These are phyloP conservation scores for Waltergamsia citrina DNA, from an alignment of 2,329 filamentous ascomycete species.

Conservation along the genomic window DNA sequence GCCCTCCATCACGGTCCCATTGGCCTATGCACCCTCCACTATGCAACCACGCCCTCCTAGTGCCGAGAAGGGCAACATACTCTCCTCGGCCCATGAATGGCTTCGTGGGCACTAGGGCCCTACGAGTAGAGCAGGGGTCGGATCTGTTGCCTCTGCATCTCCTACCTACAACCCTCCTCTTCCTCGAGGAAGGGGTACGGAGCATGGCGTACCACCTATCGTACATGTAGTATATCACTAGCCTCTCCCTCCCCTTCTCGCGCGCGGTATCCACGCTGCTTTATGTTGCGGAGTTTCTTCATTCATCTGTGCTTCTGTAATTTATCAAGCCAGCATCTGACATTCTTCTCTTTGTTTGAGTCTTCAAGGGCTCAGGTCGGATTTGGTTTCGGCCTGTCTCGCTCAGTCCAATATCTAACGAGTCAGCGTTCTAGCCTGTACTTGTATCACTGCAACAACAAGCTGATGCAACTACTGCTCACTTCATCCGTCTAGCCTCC, in stretches of 20 bases:
- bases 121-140: neutral
- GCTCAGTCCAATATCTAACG: neutral
- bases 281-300: neutral
- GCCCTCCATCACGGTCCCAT: constrained; percentile 10
- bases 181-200: no score
- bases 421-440: no score
- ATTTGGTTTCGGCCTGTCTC: neutral
- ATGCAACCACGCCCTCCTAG: constrained; percentile 3
- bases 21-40: constrained; percentile 14
- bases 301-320: neutral
- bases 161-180: neutral
- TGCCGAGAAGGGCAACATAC: constrained; percentile 10
- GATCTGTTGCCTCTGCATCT: neutral
- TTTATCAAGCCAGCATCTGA: neutral
- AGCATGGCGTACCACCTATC: no score
- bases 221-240: no score
- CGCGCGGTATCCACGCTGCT: neutral
- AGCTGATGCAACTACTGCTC: no score
- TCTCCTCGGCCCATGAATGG: constrained; percentile 2
- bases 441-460: no score
- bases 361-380: neutral
- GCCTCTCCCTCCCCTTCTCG: neutral
- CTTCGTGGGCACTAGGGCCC: neutral
- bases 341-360: no score
- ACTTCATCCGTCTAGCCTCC: no score